Conservation (phyloP, 176 grass and related monocot species). For the Paspalum notatum region DNA sequence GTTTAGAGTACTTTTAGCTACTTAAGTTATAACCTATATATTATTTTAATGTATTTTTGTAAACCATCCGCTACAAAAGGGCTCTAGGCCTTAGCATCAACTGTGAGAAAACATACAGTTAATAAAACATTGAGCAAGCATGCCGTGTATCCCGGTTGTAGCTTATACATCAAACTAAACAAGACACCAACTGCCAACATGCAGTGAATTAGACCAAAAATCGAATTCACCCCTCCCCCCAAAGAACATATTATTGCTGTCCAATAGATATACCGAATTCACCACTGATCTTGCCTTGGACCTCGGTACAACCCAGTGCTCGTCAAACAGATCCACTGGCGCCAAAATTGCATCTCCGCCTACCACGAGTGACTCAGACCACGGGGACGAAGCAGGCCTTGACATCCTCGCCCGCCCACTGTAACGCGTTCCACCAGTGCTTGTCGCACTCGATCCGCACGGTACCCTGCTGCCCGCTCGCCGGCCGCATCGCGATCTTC, state of each 20-base stretch:
- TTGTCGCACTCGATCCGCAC: conserved; percentile 63
- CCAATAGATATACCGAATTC: background rate
- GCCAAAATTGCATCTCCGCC: conserved; percentile 21
- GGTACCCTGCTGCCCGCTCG: conserved; percentile 43
- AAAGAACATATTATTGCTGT: background rate
- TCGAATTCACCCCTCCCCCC: background rate
- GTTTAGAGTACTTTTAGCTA: too few species aligned
- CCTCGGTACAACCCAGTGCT: background rate
- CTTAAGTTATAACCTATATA: too few species aligned
- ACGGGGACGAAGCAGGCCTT: conserved; percentile 51
- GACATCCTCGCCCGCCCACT: conserved; percentile 54
- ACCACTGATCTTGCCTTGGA: background rate
- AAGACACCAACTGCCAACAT: background rate
- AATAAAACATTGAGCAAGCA: too few species aligned
- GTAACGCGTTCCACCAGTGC: conserved; percentile 52
- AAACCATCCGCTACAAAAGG: too few species aligned
- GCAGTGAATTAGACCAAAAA: background rate
- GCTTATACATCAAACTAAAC: background rate
- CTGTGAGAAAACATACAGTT: too few species aligned
- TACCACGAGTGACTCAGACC: background rate
- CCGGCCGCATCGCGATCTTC: conserved; percentile 46
- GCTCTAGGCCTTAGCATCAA: too few species aligned
- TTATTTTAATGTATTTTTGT: too few species aligned
- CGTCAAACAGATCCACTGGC: background rate
- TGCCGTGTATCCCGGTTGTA: too few species aligned